phyloP scores from a whole-genome alignment of 2,329 filamentous ascomycete genomes.

The Helicocarpus griseus region DNA sequence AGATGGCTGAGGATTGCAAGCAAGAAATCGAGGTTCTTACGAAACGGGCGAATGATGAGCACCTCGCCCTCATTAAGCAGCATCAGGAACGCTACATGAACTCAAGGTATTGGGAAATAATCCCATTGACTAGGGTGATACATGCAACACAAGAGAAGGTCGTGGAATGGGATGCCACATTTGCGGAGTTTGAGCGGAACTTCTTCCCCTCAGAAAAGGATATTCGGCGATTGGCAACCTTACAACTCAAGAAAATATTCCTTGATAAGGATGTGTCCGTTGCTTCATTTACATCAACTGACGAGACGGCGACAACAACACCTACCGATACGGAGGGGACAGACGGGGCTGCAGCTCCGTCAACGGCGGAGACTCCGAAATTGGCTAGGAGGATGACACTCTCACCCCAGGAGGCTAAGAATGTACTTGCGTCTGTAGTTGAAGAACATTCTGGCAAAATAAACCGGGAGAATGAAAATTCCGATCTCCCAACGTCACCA shows the following conservation, averaged over 20 bases:
- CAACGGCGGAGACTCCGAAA: conserved; percentile 21
- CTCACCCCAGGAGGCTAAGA: conserved; percentile 53
- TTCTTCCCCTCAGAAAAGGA: conserved; percentile 94
- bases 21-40: conserved; percentile 69
- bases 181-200: conserved; percentile 81
- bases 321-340: conserved; percentile 29
- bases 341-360: conserved; percentile 19
- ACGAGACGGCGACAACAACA: conserved; percentile 51
- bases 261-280: conserved; percentile 70
- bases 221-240: conserved; percentile 78
- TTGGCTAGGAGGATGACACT: conserved; percentile 36
- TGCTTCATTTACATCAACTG: conserved; percentile 60
- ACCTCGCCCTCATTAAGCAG: conserved; percentile 60
- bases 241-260: conserved; percentile 92
- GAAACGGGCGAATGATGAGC: conserved; percentile 75
- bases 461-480: conserved; percentile 14
- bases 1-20: conserved; percentile 74
- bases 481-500: neutral
- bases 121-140: conserved; percentile 81
- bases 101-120: conserved; percentile 93
- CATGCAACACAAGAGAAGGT: conserved; percentile 88
- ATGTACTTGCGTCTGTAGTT: conserved; percentile 55
- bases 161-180: conserved; percentile 83
- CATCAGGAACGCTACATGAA: conserved; percentile 85
- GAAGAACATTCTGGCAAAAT: conserved; percentile 48